Evolutionary conservation across 176 grass and related monocot genomes (phyloP).

Genomic region (Rhynchospora breviuscula): DNA sequence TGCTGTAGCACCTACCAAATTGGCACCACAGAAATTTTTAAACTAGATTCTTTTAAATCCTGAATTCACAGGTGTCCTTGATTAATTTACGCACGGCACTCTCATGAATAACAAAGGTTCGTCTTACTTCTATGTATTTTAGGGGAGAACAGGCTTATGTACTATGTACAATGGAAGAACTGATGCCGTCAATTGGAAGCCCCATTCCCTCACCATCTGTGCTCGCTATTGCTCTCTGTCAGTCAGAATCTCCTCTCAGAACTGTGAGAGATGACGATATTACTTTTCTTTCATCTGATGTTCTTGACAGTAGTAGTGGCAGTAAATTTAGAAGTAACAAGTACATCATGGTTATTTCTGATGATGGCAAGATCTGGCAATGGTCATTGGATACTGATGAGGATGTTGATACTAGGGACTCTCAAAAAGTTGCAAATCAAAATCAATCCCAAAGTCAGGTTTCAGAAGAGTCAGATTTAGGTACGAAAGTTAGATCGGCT

Average conservation of each 20-base stretch:
- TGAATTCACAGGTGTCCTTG: background rate
- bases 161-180: constrained; percentile 74
- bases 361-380: constrained; percentile 94
- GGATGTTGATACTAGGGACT: constrained; percentile 25
- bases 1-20: background rate
- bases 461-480: constrained; percentile 29
- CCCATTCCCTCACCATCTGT: constrained; percentile 60
- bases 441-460: constrained; percentile 13
- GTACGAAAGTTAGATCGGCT: constrained; percentile 34
- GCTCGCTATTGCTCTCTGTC: constrained; percentile 71
- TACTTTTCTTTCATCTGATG: constrained; percentile 28
- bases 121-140: constrained; percentile 23
- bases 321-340: constrained; percentile 22
- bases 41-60: background rate
- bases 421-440: constrained; percentile 48
- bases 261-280: constrained; percentile 34
- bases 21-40: background rate
- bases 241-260: constrained; percentile 75
- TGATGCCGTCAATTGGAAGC: constrained; percentile 93
- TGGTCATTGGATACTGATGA: constrained; percentile 84
- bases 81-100: background rate
- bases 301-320: background rate
- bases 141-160: constrained; percentile 84
- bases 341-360: constrained; percentile 71
- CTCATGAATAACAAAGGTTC: constrained; percentile 16